Conservation (phyloP, 192 early-diverging fungal species). For the Ambispora gerdemannii region DNA sequence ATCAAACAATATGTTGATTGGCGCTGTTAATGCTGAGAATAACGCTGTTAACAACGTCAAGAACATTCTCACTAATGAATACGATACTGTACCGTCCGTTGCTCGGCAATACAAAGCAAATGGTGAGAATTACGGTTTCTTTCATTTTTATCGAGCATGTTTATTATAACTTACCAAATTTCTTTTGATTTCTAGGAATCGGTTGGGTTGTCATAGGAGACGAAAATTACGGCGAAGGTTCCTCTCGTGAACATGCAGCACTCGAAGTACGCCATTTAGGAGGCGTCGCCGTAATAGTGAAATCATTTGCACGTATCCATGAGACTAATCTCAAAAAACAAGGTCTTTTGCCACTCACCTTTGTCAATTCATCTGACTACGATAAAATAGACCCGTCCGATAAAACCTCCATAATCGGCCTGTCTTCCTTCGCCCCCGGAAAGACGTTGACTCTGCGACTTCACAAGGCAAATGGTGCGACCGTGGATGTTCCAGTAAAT, state of each 20-base stretch:
- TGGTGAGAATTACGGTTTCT: slow-evolving; percentile 37
- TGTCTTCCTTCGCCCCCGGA: slow-evolving; percentile 77
- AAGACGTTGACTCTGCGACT: slow-evolving; percentile 82
- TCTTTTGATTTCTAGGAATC: slow-evolving; percentile 3
- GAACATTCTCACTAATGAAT: slow-evolving; percentile 71
- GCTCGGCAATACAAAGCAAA: slow-evolving; percentile 95
- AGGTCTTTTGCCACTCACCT: slow-evolving; percentile 95
- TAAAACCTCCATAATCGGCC: slow-evolving; percentile 85
- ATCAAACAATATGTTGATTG: slow-evolving; percentile 99
- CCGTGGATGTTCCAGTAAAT: slow-evolving; percentile 80
- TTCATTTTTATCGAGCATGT: neutral
- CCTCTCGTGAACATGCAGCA: slow-evolving; percentile 98
- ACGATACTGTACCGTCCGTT: slow-evolving; percentile 85
- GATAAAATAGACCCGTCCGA: slow-evolving; percentile 85
- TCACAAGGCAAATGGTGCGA: slow-evolving; percentile 74
- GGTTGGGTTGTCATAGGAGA: slow-evolving; percentile 96
- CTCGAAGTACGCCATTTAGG: slow-evolving; percentile 95
- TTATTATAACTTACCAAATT: neutral
- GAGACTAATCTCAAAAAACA: slow-evolving; percentile 99
- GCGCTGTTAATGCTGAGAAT: slow-evolving; percentile 90
- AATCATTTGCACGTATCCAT: slow-evolving; percentile 98
- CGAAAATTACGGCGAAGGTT: slow-evolving; percentile 99
- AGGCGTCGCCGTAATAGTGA: slow-evolving; percentile 90
- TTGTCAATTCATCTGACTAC: slow-evolving; percentile 91
- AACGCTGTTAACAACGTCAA: slow-evolving; percentile 72